Conservation (phyloP, 2,329 filamentous ascomycete species). For the Ophiostoma australiae region DNA sequence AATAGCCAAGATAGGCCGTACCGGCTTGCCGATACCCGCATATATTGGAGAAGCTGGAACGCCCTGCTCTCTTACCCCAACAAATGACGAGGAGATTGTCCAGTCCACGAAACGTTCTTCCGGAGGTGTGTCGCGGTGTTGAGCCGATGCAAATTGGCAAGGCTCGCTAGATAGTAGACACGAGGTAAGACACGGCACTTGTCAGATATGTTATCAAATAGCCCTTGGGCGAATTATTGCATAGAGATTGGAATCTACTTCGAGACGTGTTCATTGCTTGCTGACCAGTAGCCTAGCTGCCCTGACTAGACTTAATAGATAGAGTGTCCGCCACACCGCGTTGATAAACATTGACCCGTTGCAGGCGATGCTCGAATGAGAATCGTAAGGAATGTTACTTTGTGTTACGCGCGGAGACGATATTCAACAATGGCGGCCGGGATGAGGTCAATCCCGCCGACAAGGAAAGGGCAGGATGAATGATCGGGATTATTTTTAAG, state of each 20-base stretch:
- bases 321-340: not conserved
- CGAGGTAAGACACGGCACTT: not conserved
- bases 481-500: not conserved
- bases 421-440: not conserved
- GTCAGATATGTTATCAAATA: not conserved
- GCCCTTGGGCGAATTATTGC: not conserved
- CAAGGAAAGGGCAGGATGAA: not conserved
- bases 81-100: not conserved
- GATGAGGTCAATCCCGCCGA: not conserved
- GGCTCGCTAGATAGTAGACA: not conserved
- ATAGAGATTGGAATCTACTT: not conserved
- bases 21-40: conserved; percentile 6
- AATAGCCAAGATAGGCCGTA: not conserved
- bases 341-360: conserved; percentile 2
- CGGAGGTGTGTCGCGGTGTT: not conserved
- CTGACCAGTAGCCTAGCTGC: not conserved
- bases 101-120: conserved; percentile 4
- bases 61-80: not conserved
- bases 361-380: not conserved
- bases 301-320: not conserved
- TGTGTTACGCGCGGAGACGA: not conserved
- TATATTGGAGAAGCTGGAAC: not conserved
- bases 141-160: not conserved
- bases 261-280: not conserved
- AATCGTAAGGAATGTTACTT: not conserved